Evolutionary conservation across 306 rosid species (phyloP).

Genomic region (Lathyrus aphaca): DNA sequence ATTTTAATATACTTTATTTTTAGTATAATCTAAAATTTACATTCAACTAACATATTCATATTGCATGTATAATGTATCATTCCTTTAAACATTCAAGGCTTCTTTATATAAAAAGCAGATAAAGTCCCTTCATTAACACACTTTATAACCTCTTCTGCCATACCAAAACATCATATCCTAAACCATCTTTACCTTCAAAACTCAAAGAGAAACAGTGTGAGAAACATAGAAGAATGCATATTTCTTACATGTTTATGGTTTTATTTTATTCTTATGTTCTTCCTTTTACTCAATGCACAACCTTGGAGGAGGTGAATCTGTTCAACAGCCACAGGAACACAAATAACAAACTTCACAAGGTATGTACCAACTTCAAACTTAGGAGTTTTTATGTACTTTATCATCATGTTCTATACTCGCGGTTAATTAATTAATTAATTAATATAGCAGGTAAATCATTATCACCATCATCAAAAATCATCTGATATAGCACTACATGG

Average conservation of each 20-base stretch:
- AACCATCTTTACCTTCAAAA: conserved; percentile 40
- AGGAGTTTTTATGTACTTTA: neutral
- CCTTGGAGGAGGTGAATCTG: conserved; percentile 47
- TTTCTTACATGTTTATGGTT: conserved; percentile 35
- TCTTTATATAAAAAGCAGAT: conserved; percentile 42
- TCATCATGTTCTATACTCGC: neutral
- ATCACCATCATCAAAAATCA: conserved; percentile 42
- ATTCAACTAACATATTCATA: conserved; percentile 43
- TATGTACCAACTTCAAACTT: conserved; percentile 29
- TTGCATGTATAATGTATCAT: conserved; percentile 19
- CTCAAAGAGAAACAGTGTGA: conserved; percentile 30
- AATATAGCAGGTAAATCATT: conserved; percentile 54
- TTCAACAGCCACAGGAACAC: conserved; percentile 46
- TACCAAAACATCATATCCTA: conserved; percentile 48
- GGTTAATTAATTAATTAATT: neutral
- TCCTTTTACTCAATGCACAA: conserved; percentile 59
- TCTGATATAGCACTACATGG: conserved; percentile 78
- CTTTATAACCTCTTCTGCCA: conserved; percentile 47
- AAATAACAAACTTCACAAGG: conserved; percentile 52
- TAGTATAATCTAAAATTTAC: conserved; percentile 31
- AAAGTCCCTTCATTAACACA: conserved; percentile 36
- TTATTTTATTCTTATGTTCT: conserved; percentile 51
- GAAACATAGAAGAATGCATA: conserved; percentile 56
- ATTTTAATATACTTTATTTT: conserved; percentile 28
- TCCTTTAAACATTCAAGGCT: conserved; percentile 23